Conservation (phyloP, 2,329 filamentous ascomycete genomes). For the Aureobasidium sp. region DNA sequence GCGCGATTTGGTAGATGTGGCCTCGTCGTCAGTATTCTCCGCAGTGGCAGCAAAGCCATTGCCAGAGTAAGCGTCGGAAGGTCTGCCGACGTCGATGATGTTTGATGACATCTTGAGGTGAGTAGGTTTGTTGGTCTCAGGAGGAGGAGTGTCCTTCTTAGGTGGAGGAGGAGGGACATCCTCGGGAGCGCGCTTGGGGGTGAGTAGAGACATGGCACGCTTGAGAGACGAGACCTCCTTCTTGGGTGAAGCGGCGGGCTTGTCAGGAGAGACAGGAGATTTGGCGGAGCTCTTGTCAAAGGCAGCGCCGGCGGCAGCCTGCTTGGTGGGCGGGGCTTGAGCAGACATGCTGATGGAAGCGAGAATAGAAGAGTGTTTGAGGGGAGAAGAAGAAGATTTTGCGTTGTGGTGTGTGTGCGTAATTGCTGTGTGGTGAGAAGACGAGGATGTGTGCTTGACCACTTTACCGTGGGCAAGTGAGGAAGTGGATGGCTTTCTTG, state of each 20-base stretch:
- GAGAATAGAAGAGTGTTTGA: neutral
- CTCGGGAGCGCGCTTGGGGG: neutral
- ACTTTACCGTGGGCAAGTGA: neutral
- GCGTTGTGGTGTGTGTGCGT: neutral
- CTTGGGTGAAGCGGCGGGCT: neutral
- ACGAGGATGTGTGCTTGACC: neutral
- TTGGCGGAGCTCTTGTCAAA: neutral
- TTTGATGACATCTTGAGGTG: neutral
- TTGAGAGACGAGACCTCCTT: neutral
- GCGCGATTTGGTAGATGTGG: neutral
- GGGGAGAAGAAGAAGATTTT: neutral
- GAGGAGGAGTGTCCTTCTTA: neutral
- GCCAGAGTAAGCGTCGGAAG: neutral
- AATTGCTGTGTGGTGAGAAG: neutral
- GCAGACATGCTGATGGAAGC: neutral
- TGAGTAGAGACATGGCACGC: neutral
- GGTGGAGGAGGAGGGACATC: neutral
- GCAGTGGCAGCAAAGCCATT: neutral
- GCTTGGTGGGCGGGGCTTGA: neutral
- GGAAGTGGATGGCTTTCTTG: neutral
- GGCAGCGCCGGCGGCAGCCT: neutral
- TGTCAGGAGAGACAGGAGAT: neutral
- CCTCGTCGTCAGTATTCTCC: neutral
- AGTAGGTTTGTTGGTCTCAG: neutral
- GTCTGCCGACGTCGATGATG: neutral